Percentiles rank a stretch among this genome's conserved stretches.
Evolutionary conservation across 441 rosid genomes (phyloP).

Genomic region (Kokia cookei): DNA sequence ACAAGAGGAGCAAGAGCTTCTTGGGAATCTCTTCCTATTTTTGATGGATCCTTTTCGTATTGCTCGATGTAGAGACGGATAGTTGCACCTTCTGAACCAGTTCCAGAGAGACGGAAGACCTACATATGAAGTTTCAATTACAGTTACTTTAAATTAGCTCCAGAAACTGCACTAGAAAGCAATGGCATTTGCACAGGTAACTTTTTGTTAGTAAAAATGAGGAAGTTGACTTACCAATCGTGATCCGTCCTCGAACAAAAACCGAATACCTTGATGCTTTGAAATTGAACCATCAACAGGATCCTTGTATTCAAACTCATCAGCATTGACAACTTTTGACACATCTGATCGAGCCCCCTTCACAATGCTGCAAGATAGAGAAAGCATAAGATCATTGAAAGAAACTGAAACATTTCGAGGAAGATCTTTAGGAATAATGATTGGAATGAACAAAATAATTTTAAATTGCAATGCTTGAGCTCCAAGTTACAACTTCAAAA

Average conservation of each 20-base stretch:
- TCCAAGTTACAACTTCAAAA: not conserved
- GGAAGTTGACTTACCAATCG: slow-evolving; percentile 63
- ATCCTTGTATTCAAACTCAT: slow-evolving; percentile 95
- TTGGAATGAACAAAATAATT: not conserved
- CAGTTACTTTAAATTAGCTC: not conserved
- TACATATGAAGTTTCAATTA: slow-evolving; percentile 11
- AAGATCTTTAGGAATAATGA: not conserved
- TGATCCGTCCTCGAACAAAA: slow-evolving; percentile 89
- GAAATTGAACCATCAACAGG: slow-evolving; percentile 95
- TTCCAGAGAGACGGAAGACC: slow-evolving; percentile 97
- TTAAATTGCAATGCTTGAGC: not conserved
- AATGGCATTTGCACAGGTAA: slow-evolving; percentile 9
- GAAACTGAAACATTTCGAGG: not conserved
- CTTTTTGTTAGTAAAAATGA: slow-evolving; percentile 18
- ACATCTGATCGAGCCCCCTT: slow-evolving; percentile 63
- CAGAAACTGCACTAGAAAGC: not conserved
- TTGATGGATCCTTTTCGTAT: slow-evolving; percentile 86
- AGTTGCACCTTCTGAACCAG: slow-evolving; percentile 98
- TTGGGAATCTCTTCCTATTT: slow-evolving; percentile 79
- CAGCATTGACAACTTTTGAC: slow-evolving; percentile 64
- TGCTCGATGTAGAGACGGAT: slow-evolving; percentile 95
- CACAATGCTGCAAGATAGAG: slow-evolving; percentile 48
- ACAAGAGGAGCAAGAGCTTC: slow-evolving; percentile 91
- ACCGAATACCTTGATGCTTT: slow-evolving; percentile 88
- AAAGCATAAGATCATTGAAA: not conserved